Base-by-base conservation (phyloP, 495 filamentous ascomycete species). In the Jackrogersella multiformis region DNA sequence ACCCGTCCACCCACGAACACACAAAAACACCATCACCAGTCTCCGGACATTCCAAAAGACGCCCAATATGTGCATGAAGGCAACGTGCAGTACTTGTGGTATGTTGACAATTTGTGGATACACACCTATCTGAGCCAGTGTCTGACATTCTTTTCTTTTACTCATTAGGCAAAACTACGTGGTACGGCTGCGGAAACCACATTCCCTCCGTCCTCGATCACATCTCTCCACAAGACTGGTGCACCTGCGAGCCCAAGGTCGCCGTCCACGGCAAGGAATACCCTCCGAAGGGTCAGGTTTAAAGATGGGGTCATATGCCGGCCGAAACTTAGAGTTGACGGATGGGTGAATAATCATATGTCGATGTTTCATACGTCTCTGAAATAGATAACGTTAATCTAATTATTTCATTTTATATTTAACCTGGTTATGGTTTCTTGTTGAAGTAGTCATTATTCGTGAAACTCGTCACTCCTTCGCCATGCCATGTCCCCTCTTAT, bases 111-210 rank as follows among this genome's bases (percentile, higher is more conserved):
- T 10, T 4, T 4, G 2, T 36, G 21, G 20, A 54, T 38, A 4
- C 46, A 35, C 3, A 56, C 12, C 13, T 12, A 38, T 46, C 35
- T 5, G 13, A 18, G 20, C 2, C 13, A 9, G 16, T n/a, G 2
- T 49, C 44, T 49, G 38, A 42, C 32, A 23, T 53, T 4, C 5
- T 5, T 56, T 53, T 4, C 5, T 5, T 56, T 5, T 23, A 16
- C 36, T 48, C 23, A 15, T 24, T 56, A 92, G 90, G 84, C 55
- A 89, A 91, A 64, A 74, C 78, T 56, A 85, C 88, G 48, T 93
- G 90, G 90, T 82, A 76, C 66, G 90, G 90, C 57, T 93, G 91
- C 78, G 90, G 90, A 39, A 74, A 36, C 24, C 90, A 93, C 69
- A 82, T 93, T 46, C 82, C 89, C 13, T 75, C 68, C 1, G 89